These are phyloP conservation scores for Ustilago trichophora DNA, from an alignment of 1,284 basidiomycete species.

Conservation along the genomic window DNA sequence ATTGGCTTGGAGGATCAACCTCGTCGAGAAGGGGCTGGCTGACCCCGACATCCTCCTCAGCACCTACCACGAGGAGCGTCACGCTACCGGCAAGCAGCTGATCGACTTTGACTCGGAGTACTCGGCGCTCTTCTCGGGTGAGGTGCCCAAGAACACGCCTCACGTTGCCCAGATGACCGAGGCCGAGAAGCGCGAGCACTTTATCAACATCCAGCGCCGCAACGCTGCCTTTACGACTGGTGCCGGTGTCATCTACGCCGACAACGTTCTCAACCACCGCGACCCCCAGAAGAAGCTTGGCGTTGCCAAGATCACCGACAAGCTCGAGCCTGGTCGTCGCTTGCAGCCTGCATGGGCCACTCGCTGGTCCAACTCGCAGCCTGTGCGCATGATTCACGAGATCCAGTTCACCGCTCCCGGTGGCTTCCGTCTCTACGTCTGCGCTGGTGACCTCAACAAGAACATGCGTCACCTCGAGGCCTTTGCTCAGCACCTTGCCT, in stretches of 20 bases:
- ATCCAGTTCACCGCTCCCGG: constrained; percentile 73
- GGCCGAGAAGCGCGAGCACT: constrained; percentile 56
- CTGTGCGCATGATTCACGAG: constrained; percentile 76
- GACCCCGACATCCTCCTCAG: constrained; percentile 62
- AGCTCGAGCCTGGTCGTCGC: constrained; percentile 52
- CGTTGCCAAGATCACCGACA: constrained; percentile 33
- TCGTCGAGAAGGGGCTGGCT: constrained; percentile 68
- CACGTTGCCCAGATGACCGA: constrained; percentile 52
- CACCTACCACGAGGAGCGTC: constrained; percentile 68
- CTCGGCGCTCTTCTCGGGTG: constrained; percentile 67
- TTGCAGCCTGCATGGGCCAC: constrained; percentile 70
- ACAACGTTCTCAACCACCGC: constrained; percentile 59
- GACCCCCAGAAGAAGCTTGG: constrained; percentile 49
- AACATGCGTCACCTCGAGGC: constrained; percentile 41
- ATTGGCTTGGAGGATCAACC: constrained; percentile 68
- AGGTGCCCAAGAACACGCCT: constrained; percentile 58
- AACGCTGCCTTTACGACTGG: constrained; percentile 63
- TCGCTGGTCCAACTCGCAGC: constrained; percentile 74
- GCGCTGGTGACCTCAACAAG: constrained; percentile 71
- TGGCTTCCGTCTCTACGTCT: constrained; percentile 79
- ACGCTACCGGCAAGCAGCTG: constrained; percentile 67
- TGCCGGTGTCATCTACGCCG: constrained; percentile 56
- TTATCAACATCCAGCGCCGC: constrained; percentile 58
- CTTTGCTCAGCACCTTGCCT: constrained; percentile 45
- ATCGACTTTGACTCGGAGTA: constrained; percentile 68